These are phyloP conservation scores for Gracilaria vermiculophylla DNA, from an alignment of 23 red algal species.

Conservation along the genomic window DNA sequence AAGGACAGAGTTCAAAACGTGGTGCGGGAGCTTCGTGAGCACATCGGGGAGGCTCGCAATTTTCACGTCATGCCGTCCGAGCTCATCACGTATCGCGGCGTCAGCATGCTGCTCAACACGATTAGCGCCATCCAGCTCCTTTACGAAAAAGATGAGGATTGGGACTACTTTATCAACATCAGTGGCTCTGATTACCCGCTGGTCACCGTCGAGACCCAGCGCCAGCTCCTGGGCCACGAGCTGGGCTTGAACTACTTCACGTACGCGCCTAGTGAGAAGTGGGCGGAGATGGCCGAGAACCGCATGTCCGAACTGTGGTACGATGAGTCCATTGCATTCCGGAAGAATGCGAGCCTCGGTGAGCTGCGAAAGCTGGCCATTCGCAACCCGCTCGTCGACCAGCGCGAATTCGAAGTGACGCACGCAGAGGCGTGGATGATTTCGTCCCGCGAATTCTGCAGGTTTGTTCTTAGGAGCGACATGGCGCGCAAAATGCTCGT, in stretches of 20 bases:
- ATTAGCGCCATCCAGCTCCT: slow-evolving; percentile 75
- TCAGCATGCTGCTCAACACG: slow-evolving; percentile 86
- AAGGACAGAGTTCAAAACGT: not conserved
- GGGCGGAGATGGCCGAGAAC: slow-evolving; percentile 58
- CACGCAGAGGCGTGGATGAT: slow-evolving; percentile 92
- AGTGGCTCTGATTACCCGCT: slow-evolving; percentile 84
- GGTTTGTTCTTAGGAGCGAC: slow-evolving; percentile 48
- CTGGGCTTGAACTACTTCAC: slow-evolving; percentile 70
- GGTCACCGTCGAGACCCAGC: slow-evolving; percentile 13
- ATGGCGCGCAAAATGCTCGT: slow-evolving; percentile 72
- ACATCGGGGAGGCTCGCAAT: slow-evolving; percentile 23
- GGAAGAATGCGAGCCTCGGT: not conserved
- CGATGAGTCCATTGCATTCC: slow-evolving; percentile 58
- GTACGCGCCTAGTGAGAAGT: slow-evolving; percentile 39
- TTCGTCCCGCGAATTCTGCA: slow-evolving; percentile 63
- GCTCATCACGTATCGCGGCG: slow-evolving; percentile 83
- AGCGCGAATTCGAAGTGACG: slow-evolving; percentile 59
- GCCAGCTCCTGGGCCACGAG: slow-evolving; percentile 49
- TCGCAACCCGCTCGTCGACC: slow-evolving; percentile 62
- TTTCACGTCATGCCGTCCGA: slow-evolving; percentile 80
- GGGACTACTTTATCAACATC: slow-evolving; percentile 91
- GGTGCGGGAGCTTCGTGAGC: not conserved
- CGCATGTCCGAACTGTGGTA: slow-evolving; percentile 54
- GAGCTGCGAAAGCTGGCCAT: slow-evolving; percentile 3
- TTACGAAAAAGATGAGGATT: slow-evolving; percentile 21